Evolutionary conservation across 2,329 filamentous ascomycete genomes (phyloP), one percentile per base, ranked within the genome.

Genomic region (Cercospora sp.): DNA sequence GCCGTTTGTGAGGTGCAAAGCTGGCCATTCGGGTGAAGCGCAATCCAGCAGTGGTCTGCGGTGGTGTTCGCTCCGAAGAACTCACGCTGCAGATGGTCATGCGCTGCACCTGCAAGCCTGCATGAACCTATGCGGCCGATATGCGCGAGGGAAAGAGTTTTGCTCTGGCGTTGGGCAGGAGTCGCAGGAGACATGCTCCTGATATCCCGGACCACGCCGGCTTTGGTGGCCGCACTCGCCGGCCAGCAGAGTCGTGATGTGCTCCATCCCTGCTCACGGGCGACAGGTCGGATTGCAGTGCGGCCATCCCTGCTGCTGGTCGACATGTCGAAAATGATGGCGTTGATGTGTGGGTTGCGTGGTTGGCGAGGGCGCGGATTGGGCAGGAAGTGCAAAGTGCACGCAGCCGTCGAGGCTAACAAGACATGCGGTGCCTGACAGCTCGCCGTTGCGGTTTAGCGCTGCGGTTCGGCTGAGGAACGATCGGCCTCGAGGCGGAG

Each of bases 351-450:
- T 8, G 20, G 39, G 45, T 28, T 28, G 18, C 8, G 63, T 60
- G 63, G 53, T 65, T 42, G 48, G 55, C 55, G 28, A 33, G 20
- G 20, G 60, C 33, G 45, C 63, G 63, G 55, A 45, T 65, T 55
- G 63, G 63, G 57, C 63, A 65, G 30, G 28, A 65, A 55, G 28
- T 48, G 45, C 18, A 23, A 23, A 48, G 45, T 48, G 18, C 42
- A 48, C 42, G 36, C 36, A n/a, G 36, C 36, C 36, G 36, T 16
- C 36, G 16, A 39, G 36, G 36, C 36, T 13, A 39, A 39, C 36
- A 16, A 3, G 36, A 48, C 45, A 60, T 60, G 57, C 57, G 57
- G 57, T 60, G 57, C 57, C 57, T 36, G 20, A 5, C 30, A 23
- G 20, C 57, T 48, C 4, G 45, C 20, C 36, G 2, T 42, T 42